Evolutionary conservation across 371 early-diverging fungal genomes (phyloP), one percentile per base, ranked within the genome.

Genomic region (Mortierella sp.): DNA sequence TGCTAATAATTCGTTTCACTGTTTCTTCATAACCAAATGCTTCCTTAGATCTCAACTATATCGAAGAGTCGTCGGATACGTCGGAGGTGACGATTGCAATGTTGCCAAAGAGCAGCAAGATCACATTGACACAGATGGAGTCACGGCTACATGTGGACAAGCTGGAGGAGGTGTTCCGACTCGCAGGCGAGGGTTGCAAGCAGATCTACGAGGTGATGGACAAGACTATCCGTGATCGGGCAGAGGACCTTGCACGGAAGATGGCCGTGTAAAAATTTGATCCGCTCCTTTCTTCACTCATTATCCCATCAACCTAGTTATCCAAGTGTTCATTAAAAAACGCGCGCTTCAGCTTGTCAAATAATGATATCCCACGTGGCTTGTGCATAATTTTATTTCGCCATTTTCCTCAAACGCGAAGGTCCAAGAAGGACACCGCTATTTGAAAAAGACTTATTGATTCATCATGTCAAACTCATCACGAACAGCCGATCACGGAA

Each of bases 11-110:
- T 26, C 29, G 1, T 1, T 31, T 55, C 16, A 6, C 29, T 16
- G 31, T 64, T 22, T 7, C n/a, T 53, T 45, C 37, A 0, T 47
- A 53, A 16, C 43, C 26, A 5, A 41, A n/a, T n/a, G n/a, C n/a
- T n/a, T n/a, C n/a, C n/a, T n/a, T 87, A 91, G 98, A 99, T 80
- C 85, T 98, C 58, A 98, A 98, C 66, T 88, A 92, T 68, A 87
- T 95, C 50, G 99, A 99, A 80, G 99, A 98, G 81, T 90, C 94
- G 19, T 88, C 93, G 7, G 96, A 95, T 71, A 92, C 93, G 24
- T 97, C 99, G 4, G 95, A 94, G 50, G 88, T 98, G 22, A 98
- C 99, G 4, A 90, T 98, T 7, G 98, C 96, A 2, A 83, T 97
- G 68, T 79, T 96, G 72, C 97, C 98, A 22, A 89, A 95, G 80